Evolutionary conservation across 495 filamentous ascomycete genomes (phyloP), one percentile per base, ranked within the genome.

Genomic region (Hyaloscypha variabilis): DNA sequence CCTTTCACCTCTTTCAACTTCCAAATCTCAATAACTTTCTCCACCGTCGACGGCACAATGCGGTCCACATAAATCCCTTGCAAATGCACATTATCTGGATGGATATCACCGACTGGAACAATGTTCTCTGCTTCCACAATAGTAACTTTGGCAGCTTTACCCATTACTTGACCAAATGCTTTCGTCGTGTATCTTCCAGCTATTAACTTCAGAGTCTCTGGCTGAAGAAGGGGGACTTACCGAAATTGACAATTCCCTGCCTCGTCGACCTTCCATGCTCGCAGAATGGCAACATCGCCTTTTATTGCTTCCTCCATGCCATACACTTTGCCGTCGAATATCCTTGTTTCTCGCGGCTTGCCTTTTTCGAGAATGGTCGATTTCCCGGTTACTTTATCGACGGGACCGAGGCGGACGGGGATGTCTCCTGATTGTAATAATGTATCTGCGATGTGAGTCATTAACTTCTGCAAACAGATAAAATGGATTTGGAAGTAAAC

Each of bases 61-160:
- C 86, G 80, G 71, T 89, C 82, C 60, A 89, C 80, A 71, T 80
- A 90, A 64, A 90, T 87, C 6, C 87, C 87, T 3, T 85, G 85
- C 17, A 90, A 78, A 67, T 89, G 79, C 6, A 89, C 82, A 14
- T 81, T 77, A 58, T 83, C 79, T 6, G 86, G 83, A 56, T 82
- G 79, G 28, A 90, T 84, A 49, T 81, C 78, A 29, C 87, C 86
- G 0, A 83, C 71, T 11, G 82, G 81, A 29, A 90, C 87, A 67
- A 90, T 88, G 65, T 90, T 75, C 71, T 90, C 87, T n/a, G 87
- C 87, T 68, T 90, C 87, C 5, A 90, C 87, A 55, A 90, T 88
- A 59, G 86, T 81, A 24, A 88, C 69, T 66, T 76, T 81, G 4
- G 87, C 87, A 0, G 87, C 87, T 74, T 88, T 88, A 53, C 84